These are phyloP conservation scores for Aegilops longissima DNA, from an alignment of 176 grass and related monocot genomes.

Conservation along the genomic window DNA sequence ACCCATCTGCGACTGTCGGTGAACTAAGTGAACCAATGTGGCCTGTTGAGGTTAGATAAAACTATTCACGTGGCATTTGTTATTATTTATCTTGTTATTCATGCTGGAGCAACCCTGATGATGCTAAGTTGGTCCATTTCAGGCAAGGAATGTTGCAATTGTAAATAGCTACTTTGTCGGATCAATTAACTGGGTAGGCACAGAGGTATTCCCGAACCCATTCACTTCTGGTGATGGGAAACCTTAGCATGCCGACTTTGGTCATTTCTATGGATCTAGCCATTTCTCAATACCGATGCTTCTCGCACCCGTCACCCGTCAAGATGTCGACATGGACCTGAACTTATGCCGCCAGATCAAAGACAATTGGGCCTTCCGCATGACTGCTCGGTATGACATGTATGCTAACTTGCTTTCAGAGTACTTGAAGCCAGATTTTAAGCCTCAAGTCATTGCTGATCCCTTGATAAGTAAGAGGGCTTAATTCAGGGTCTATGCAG, in stretches of 20 bases:
- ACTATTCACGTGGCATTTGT: not conserved
- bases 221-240: constrained; percentile 98
- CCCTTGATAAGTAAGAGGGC: constrained; percentile 58
- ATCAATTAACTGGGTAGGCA: constrained; percentile 87
- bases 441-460: constrained; percentile 74
- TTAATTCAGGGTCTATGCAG: constrained; percentile 14
- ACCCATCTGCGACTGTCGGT: constrained; percentile 94
- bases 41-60: constrained; percentile 83
- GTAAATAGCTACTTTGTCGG: constrained; percentile 87
- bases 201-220: constrained; percentile 78
- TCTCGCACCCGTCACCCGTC: no score
- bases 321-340: constrained; percentile 96
- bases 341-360: constrained; percentile 93
- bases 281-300: constrained; percentile 86
- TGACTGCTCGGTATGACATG: constrained; percentile 87
- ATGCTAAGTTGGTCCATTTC: constrained; percentile 20
- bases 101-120: not conserved
- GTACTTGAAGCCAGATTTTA: constrained; percentile 72
- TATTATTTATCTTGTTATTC: not conserved
- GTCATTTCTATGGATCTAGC: constrained; percentile 94
- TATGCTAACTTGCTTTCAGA: constrained; percentile 69
- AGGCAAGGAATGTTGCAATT: constrained; percentile 93
- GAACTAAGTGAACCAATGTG: constrained; percentile 99
- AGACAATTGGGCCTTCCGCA: constrained; percentile 95
- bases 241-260: constrained; percentile 75